Base-by-base conservation (phyloP, 2,329 filamentous ascomycete genomes). In the Aureobasidium musti region DNA sequence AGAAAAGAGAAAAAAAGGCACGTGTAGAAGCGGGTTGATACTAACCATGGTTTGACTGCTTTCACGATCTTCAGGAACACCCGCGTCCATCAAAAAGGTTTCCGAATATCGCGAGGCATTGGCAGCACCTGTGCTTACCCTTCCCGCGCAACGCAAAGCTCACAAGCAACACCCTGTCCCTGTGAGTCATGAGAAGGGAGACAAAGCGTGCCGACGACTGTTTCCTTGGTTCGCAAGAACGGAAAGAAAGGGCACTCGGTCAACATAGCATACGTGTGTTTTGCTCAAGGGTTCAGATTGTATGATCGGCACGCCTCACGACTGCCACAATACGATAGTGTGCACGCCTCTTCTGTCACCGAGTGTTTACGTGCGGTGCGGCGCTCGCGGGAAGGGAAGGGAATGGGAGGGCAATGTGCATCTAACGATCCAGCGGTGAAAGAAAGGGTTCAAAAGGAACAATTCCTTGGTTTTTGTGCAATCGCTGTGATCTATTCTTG, bases 51-150 rank as follows among this genome's bases (percentile, higher is more conserved):
- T 37, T 37, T 26, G 11, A 23, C 10, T n/a, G 13, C 28, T 11
- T 37, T 49, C 43, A 30, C 30, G 57, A 61, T 61, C 41, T 61
- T 61, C 57, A 61, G 57, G 57, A 61, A 61, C 57, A 61, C 57
- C 57, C 57, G 43, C 43, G 28, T 41, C 13, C 43, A 61, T 49
- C 28, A 2, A 30, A 60, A 49, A 26, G 17, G 7, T n/a, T 30
- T 19, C 43, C 43, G n/a, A 33, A 28, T 35, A 47, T 47, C 39
- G 39, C 10, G 28, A 26, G n/a, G 30, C 30, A n/a, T n/a, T n/a
- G 30, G 30, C 30, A 23, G 23, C 45, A 28, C 28, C 57, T 37
- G n/a, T 17, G 28, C 28, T 37, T 11, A 13, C 17, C 2, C 35
- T 39, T 5, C 35, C 35, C 39, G 7, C 26, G 39, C 13, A 11